These are phyloP conservation scores for Pyrus pyrifolia DNA, from an alignment of 306 rosid species.

Conservation along the genomic window DNA sequence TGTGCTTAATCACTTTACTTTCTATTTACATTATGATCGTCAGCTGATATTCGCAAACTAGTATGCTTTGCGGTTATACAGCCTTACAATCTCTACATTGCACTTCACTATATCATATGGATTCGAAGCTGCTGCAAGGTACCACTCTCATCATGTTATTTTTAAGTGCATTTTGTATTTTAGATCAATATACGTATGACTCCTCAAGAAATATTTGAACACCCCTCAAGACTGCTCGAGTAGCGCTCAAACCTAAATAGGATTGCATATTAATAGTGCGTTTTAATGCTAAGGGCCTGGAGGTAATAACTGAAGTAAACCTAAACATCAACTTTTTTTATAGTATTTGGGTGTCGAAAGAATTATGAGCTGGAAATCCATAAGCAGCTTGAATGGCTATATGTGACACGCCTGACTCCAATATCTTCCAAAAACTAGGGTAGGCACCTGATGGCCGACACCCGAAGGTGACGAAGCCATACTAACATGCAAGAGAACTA, in stretches of 20 bases:
- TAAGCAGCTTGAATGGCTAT: slow-evolving; percentile 29
- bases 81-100: slow-evolving; percentile 54
- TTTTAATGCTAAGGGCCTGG: too few relatives aligned
- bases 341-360: slow-evolving; percentile 65
- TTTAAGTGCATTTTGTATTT: too few relatives aligned
- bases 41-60: background rate
- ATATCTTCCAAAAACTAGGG: too few relatives aligned
- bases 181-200: too few relatives aligned
- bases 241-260: too few relatives aligned
- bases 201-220: too few relatives aligned
- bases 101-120: slow-evolving; percentile 59
- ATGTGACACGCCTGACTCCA: too few relatives aligned
- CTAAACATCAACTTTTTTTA: background rate
- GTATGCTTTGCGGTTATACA: slow-evolving; percentile 1
- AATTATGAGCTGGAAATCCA: slow-evolving; percentile 59
- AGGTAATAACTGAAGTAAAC: background rate
- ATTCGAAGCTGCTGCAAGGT: slow-evolving; percentile 64
- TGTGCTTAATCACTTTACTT: background rate
- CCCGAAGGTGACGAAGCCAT: too few relatives aligned
- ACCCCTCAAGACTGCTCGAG: too few relatives aligned
- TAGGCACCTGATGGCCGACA: too few relatives aligned
- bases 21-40: background rate
- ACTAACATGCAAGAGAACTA: too few relatives aligned
- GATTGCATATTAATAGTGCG: too few relatives aligned
- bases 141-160: background rate